Percentiles rank a stretch among this genome's conserved stretches.
Evolutionary conservation across 1,284 basidiomycete species (phyloP).

Genomic region (Ganoderma leucocontextum): DNA sequence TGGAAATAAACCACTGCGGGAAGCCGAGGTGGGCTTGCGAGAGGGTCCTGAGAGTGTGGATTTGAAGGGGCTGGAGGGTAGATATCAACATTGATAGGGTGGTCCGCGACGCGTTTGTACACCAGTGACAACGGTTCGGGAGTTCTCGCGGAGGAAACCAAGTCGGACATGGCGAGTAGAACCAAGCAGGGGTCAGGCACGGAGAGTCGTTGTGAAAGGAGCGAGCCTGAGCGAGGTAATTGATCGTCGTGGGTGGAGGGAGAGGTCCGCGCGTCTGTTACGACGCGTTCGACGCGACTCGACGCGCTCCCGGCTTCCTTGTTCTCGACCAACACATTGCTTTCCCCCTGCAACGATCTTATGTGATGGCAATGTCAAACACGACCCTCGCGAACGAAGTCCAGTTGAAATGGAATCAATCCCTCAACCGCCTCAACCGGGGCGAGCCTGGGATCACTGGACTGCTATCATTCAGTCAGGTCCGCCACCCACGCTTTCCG

Average conservation of each 20-base stretch:
- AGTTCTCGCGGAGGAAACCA: neutral
- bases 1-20: constrained; percentile 70
- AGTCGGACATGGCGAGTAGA: neutral
- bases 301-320: constrained; percentile 4
- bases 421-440: constrained; percentile 71
- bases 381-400: constrained; percentile 51
- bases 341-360: neutral
- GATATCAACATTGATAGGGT: constrained; percentile 33
- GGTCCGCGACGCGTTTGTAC: constrained; percentile 31
- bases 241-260: constrained; percentile 1
- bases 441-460: constrained; percentile 70
- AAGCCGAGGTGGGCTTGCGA: constrained; percentile 21
- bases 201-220: neutral
- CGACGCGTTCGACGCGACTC: constrained; percentile 11
- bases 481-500: constrained; percentile 39
- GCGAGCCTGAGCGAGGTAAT: neutral
- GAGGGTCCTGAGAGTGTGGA: neutral
- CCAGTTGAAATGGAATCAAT: constrained; percentile 75
- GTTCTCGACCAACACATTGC: neutral
- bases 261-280: neutral
- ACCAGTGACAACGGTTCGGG: constrained; percentile 23
- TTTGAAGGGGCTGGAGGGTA: constrained; percentile 28
- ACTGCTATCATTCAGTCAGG: constrained; percentile 70
- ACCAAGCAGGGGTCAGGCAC: neutral
- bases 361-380: neutral